Evolutionary conservation across 176 grass and related monocot genomes (phyloP), one percentile per base, ranked within the genome.

Genomic region (Stipa capillata): DNA sequence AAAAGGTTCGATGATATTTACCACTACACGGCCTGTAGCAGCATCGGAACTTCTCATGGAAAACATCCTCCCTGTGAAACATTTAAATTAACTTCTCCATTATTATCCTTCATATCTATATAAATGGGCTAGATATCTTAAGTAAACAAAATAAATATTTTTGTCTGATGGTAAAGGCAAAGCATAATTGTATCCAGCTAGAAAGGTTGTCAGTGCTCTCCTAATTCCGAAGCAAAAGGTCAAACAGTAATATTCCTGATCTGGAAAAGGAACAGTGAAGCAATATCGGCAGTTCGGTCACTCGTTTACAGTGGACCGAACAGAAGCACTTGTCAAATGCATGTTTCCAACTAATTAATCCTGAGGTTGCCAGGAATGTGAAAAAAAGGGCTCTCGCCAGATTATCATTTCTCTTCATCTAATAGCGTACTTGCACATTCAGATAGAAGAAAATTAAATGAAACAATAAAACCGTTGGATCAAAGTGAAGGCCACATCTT

Each of bases 11-110:
- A 45, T 64, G 29, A 15, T 29, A 16, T 32, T 58, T 86, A 97
- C 93, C 84, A 83, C 69, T 54, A 90, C 54, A 75, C 48, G 34
- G 37, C 87, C 90, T 65, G 68, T 97, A 45, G 78, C 40, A 78
- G 90, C 78, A 88, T 88, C 59, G 52, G 82, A 42, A 75, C 76
- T 48, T 81, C 69, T 88, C 87, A 82, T 86, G 11, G 87, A 92
- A 49, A 97, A 80, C 52, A 92, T 43, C 42, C 63, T 67, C 57
- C 87, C 90, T 97, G 69, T 31, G 21, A 77, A 77, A 49, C 8
- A 48, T 10, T 40, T 69, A 12, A 39, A 40, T 70, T 55, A 78
- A 6, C 29, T 69, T 14, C 0, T 21, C 40, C 2, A 14, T 35
- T 7, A 35, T 48, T 67, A 0, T 75, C 44, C 12, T 15, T 83